Evolutionary conservation across 2,329 filamentous ascomycete genomes (phyloP), one percentile per base, ranked within the genome.

Genomic region (Phialophora tarda): DNA sequence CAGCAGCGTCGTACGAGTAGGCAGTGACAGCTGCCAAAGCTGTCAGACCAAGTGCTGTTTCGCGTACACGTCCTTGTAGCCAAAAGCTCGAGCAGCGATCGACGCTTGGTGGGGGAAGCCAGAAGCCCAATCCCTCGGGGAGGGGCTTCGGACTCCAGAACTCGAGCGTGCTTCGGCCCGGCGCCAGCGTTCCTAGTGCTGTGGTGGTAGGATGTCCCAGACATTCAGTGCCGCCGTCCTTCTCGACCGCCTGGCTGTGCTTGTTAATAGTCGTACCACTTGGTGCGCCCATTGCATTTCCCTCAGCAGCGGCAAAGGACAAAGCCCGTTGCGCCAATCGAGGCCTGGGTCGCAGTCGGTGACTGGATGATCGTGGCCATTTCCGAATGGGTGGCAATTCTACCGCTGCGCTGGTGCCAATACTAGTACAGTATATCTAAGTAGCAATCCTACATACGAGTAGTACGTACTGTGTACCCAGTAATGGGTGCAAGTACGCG

Each of bases 131-230:
- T 12, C 24, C 38, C 14, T 26, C 28, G 48, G 30, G 34, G 48
- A 60, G 47, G 47, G 59, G 59, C 21, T 53, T 26, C 44, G 34
- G 59, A 38, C 48, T 41, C 59, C 21, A 53, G 47, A 53, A 44
- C 30, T 61, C 59, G 21, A 61, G 34, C 34, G 5, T 61, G 59
- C 59, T 60, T 61, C 59, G 59, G 59, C 59, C 59, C 59, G 59
- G 32, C 30, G 59, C 48, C 26, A 26, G 23, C 47, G 48, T 32
- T n/a, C 24, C 28, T 34, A n/a, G 17, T 41, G 38, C 7, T 44
- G 17, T 44, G 17, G 17, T 8, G 17, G 38, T 44, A 8, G 38
- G 17, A n/a, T 44, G 17, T 11, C 32, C 2, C 21, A 17, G 44
- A 48, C 44, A 10, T 12, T 51, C 11, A 51, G 1, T 51, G 48